These are phyloP conservation scores for Fusarium sacchari DNA, from an alignment of 2,329 filamentous ascomycete genomes.

Conservation along the genomic window DNA sequence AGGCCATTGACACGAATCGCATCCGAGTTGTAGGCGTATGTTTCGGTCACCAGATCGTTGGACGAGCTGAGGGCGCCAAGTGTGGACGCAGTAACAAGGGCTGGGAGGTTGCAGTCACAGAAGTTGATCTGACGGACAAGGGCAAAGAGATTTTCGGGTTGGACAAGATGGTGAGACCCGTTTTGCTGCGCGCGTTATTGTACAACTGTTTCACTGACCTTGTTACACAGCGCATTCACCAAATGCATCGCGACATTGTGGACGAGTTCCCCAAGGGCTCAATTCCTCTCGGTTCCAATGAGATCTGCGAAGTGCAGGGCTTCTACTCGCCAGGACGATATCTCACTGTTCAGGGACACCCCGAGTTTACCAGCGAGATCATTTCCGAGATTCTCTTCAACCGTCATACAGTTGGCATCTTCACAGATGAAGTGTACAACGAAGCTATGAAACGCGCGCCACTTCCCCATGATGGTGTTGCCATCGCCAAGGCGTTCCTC, in stretches of 20 bases:
- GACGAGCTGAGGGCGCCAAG: conserved; percentile 52
- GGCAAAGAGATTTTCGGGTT: conserved; percentile 54
- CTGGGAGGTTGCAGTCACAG: conserved; percentile 58
- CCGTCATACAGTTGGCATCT: conserved; percentile 73
- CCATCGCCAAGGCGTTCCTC: conserved; percentile 78
- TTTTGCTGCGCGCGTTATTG: conserved; percentile 57
- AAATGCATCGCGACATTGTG: conserved; percentile 61
- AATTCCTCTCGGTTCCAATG: conserved; percentile 54
- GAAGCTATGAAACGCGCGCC: conserved; percentile 74
- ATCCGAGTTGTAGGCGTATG: conserved; percentile 70
- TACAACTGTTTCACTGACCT: conserved; percentile 69
- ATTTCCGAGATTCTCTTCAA: conserved; percentile 54
- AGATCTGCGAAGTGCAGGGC: conserved; percentile 55
- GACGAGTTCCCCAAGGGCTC: conserved; percentile 52
- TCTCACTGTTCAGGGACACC: conserved; percentile 59
- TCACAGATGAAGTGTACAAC: conserved; percentile 73
- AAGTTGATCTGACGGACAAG: conserved; percentile 51
- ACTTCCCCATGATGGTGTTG: conserved; percentile 81
- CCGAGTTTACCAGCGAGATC: conserved; percentile 55
- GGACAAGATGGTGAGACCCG: conserved; percentile 46
- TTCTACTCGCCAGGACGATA: conserved; percentile 53
- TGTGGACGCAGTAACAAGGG: conserved; percentile 53
- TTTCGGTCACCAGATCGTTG: conserved; percentile 61
- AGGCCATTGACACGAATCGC: conserved; percentile 50
- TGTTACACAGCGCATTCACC: conserved; percentile 51